Conservation (phyloP, 116 monocot genomes). For the Cymodocea nodosa region DNA sequence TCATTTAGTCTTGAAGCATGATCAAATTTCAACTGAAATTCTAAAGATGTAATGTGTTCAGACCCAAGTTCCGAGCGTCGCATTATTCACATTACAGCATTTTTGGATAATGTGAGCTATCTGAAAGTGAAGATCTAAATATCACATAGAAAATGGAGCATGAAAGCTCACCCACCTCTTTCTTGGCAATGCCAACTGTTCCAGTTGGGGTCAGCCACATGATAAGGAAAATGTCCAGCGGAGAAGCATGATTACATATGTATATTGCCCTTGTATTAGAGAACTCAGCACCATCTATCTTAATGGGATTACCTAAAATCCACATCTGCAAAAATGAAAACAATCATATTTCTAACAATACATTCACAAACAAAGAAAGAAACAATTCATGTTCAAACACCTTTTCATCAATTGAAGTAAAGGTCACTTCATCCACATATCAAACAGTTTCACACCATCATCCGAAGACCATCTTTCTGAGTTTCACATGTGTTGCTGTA, state of each 20-base stretch:
- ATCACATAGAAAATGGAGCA: not conserved
- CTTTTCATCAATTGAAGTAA: not conserved
- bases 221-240: conserved; percentile 46
- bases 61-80: too few relatives aligned
- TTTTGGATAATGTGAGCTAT: too few relatives aligned
- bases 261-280: conserved; percentile 44
- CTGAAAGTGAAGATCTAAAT: too few relatives aligned
- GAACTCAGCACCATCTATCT: conserved; percentile 38
- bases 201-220: conserved; percentile 65
- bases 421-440: too few relatives aligned
- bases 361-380: not conserved
- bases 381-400: not conserved
- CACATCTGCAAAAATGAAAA: conserved; percentile 28
- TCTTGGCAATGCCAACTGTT: conserved; percentile 61
- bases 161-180: conserved; percentile 29
- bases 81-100: too few relatives aligned
- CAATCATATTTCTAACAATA: not conserved
- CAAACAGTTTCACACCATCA: too few relatives aligned
- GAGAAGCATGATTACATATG: conserved; percentile 59
- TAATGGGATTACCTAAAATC: conserved; percentile 54
- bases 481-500: not conserved
- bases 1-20: too few relatives aligned
- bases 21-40: too few relatives aligned
- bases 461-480: not conserved
- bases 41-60: too few relatives aligned